A percentile compares a stretch with the other conserved stretches of the same genome.
These are phyloP conservation scores for Aspergillus sp. DNA, from an alignment of 2,329 filamentous ascomycete species.

Conservation along the genomic window DNA sequence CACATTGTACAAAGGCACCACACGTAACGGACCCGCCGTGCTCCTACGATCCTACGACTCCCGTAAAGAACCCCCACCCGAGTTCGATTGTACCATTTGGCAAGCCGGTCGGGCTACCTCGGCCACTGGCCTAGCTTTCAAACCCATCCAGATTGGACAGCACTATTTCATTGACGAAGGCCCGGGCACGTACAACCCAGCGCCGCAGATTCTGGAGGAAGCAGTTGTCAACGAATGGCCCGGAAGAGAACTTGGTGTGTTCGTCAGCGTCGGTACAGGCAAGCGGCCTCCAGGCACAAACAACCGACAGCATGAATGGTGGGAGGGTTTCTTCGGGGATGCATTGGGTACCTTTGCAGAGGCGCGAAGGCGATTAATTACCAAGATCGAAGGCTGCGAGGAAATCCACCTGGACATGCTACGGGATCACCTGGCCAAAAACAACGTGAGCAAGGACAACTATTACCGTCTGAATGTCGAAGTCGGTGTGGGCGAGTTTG, in stretches of 20 bases:
- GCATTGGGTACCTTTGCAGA: conserved; percentile 84
- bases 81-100: conserved; percentile 95
- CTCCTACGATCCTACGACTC: conserved; percentile 93
- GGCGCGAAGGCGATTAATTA: conserved; percentile 74
- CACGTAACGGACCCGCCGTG: conserved; percentile 61
- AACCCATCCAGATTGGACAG: conserved; percentile 90
- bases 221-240: conserved; percentile 92
- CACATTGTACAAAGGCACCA: conserved; percentile 81
- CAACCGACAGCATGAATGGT: conserved; percentile 71
- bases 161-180: conserved; percentile 93
- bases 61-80: conserved; percentile 80
- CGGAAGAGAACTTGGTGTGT: conserved; percentile 83
- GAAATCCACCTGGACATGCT: conserved; percentile 83
- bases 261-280: conserved; percentile 91
- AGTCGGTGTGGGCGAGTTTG: conserved; percentile 91
- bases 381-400: conserved; percentile 95
- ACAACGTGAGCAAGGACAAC: conserved; percentile 78
- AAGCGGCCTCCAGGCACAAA: conserved; percentile 72
- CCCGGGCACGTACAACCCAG: conserved; percentile 83
- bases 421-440: conserved; percentile 68
- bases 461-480: conserved; percentile 98
- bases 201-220: conserved; percentile 81
- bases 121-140: conserved; percentile 88
- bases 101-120: conserved; percentile 92
- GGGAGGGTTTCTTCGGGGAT: conserved; percentile 73